Evolutionary conservation across 371 early-diverging fungal species (phyloP), one percentile per base, ranked within the genome.

Genomic region (Amoeboaphelidium protococcarum): DNA sequence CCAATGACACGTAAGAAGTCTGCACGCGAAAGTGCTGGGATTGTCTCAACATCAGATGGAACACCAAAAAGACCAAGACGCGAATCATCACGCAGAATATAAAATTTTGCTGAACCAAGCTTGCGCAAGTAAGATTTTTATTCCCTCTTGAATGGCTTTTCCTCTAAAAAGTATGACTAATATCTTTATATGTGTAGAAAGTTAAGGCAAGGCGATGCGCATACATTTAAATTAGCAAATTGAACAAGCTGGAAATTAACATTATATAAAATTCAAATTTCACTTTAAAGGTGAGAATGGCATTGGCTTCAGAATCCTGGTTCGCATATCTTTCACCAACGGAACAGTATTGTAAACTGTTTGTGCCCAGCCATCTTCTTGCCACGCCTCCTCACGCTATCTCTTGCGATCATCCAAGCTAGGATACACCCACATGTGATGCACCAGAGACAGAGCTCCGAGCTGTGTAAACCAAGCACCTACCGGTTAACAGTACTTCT

Each of bases 381-480:
- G 66, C 91, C 91, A 90, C 4, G 88, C 84, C 41, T 71, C 69
- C 59, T 87, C 89, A 48, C 90, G 73, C 24, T 77, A 76, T 45
- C 67, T 70, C 61, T 88, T 87, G 51, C 90, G 79, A n/a, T 70
- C 70, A 52, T 78, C 71, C 27, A 83, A 61, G 54, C 78, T 73
- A 48, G 83, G 74, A 52, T 86, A 83, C 50, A 69, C 75, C 86
- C 85, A 90, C 73, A 85, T 80, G 50, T 87, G 91, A 54, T 89
- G 86, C 12, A 89, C 90, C 46, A 71, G 71, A 62, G 86, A 80
- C 45, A 90, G 58, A 24, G 69, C 62, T 13, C 90, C 90, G 23
- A 88, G 66, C 59, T 90, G 89, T 42, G 78, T 77, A 58, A 88
- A 90, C 88, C 89, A 90, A 2, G 90, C 91, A 20, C 91, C 91